Base-by-base conservation (phyloP, 2,329 filamentous ascomycete species). In the Phaeophleospora eucalypticola region DNA sequence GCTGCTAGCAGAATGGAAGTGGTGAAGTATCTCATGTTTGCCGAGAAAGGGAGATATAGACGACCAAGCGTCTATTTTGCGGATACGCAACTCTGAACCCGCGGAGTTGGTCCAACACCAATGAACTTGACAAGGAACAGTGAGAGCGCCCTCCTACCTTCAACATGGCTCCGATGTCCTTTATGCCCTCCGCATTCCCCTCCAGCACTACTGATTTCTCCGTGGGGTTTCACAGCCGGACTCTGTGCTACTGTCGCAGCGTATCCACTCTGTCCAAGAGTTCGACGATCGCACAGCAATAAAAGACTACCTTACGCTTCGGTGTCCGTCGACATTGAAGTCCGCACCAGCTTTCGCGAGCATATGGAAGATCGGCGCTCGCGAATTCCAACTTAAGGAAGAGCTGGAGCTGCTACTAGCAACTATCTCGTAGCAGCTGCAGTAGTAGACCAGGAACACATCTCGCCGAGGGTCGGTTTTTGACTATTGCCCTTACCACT, bases 1-100 rank as follows among this genome's bases (percentile, higher is more conserved):
- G 37, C 37, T 24, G 19, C 37, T 12, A 39, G 37, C 20, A 39
- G 37, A 18, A 39, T 4, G 14, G 37, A 10, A 19, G 17, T 12
- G 9, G 19, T 24, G 19, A 39, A 18, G 14, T 39, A 24, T 14
- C 24, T 39, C 37, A 39, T 39, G 15, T 39, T 24, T 8, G 12
- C 7, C 10, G 20, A 15, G 14, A 37, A 16, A 16, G 21, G 24
- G 37, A 21, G 19, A 15, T 14, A n/a, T 8, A 9, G 19, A 39
- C 37, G 37, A 39, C 37, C 37, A 9, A 15, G 37, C 37, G 37
- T 39, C 37, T 39, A 12, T 29, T 7, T 29, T 6, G 24, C 24
- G 24, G 6, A 12, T n/a, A n/a, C n/a, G 24, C 7, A 29, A 29
- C 24, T 12, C 24, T 29, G 24, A 12, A 29, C 24, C 24, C 6